phyloP scores from a whole-genome alignment of 1,139 yeast species.

The Debaryomyces robertsiae region DNA sequence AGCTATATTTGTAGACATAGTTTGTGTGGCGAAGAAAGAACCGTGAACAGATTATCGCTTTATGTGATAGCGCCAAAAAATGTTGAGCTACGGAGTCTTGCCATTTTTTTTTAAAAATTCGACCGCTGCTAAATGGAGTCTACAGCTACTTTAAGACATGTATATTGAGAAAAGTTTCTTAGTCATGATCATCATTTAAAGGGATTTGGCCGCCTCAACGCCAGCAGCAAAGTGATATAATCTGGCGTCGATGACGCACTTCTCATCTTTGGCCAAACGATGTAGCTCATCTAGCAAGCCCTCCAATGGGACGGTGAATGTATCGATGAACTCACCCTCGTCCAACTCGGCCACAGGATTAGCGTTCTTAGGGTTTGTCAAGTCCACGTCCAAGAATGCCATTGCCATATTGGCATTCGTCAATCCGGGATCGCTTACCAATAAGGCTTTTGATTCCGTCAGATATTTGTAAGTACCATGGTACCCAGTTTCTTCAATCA shows the following conservation, averaged over 20 bases:
- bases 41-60: not conserved
- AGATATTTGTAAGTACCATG: constrained; percentile 53
- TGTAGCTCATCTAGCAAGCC: constrained; percentile 58
- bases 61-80: constrained; percentile 6
- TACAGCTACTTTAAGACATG: too few relatives aligned
- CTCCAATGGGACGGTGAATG: constrained; percentile 66
- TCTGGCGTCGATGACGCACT: constrained; percentile 82
- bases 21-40: too few relatives aligned
- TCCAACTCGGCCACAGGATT: constrained; percentile 77
- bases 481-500: constrained; percentile 92
- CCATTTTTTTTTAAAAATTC: too few relatives aligned
- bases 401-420: constrained; percentile 86
- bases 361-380: constrained; percentile 61
- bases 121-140: too few relatives aligned
- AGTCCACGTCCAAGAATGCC: constrained; percentile 78
- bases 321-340: constrained; percentile 87
- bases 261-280: constrained; percentile 53
- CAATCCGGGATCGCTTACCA: constrained; percentile 91
- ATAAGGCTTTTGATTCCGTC: constrained; percentile 49
- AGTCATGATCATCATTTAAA: not conserved
- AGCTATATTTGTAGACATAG: constrained; percentile 6
- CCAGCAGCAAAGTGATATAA: constrained; percentile 88
- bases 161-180: too few relatives aligned
- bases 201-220: constrained; percentile 24
- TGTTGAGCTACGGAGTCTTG: not conserved